A percentile compares a stretch with the other conserved stretches of the same genome.
phyloP scores from a whole-genome alignment of 1,284 basidiomycete species.

The Exobasidium cylindrosporum region DNA sequence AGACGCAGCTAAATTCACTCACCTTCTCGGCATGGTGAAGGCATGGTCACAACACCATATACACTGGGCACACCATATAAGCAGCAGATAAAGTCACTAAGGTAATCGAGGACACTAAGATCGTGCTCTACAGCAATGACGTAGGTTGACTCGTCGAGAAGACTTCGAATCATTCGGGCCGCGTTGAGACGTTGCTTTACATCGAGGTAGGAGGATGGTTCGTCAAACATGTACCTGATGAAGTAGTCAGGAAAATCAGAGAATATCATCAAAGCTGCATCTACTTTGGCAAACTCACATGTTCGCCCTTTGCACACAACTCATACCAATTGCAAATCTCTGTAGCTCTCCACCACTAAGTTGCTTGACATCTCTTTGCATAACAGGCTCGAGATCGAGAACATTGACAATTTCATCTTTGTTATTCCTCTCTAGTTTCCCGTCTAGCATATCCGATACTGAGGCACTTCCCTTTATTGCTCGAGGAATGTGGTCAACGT shows the following conservation, averaged over 20 bases:
- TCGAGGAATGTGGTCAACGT: constrained; percentile 54
- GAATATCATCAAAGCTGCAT: neutral
- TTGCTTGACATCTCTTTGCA: constrained; percentile 51
- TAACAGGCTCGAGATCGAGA: constrained; percentile 48
- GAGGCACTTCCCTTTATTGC: constrained; percentile 50
- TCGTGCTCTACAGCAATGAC: constrained; percentile 56
- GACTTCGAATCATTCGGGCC: constrained; percentile 49
- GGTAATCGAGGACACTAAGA: constrained; percentile 53
- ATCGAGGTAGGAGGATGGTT: constrained; percentile 54
- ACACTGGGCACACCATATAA: constrained; percentile 54
- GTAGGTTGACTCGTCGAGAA: constrained; percentile 52
- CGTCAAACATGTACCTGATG: constrained; percentile 54
- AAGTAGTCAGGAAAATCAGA: neutral
- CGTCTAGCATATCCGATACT: constrained; percentile 49
- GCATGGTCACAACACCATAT: constrained; percentile 54
- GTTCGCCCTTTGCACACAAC: constrained; percentile 53
- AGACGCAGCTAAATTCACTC: no score
- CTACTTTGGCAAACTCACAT: constrained; percentile 23
- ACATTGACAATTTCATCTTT: constrained; percentile 46
- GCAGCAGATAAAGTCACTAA: constrained; percentile 55
- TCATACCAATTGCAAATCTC: constrained; percentile 55
- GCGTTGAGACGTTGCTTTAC: constrained; percentile 56
- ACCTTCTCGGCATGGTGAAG: constrained; percentile 51
- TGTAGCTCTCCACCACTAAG: constrained; percentile 55
- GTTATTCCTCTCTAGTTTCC: constrained; percentile 51